Evolutionary conservation across 345 rosid species (phyloP).

Genomic region (Cardamine chenopodiifolia): DNA sequence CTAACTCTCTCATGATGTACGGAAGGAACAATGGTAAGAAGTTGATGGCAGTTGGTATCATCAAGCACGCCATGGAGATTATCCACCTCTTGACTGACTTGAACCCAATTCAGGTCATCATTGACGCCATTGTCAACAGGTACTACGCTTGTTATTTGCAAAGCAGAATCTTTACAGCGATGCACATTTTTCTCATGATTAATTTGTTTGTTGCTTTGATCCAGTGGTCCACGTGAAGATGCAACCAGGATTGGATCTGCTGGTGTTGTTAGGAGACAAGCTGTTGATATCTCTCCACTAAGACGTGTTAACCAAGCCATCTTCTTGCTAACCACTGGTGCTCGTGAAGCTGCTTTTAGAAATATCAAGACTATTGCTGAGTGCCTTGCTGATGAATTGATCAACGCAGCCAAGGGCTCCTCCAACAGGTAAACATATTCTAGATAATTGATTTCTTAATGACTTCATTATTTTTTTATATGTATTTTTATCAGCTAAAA

Average conservation of each 20-base stretch:
- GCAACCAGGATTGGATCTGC: conserved; percentile 87
- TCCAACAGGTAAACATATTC: conserved; percentile 61
- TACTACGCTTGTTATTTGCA: conserved; percentile 16
- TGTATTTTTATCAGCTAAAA: background rate
- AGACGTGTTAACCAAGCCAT: conserved; percentile 79
- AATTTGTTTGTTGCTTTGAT: conserved; percentile 19
- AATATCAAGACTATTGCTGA: conserved; percentile 85
- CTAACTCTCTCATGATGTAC: conserved; percentile 90
- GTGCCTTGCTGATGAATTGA: conserved; percentile 86
- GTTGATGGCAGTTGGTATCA: conserved; percentile 68
- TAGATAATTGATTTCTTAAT: background rate
- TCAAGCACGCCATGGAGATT: conserved; percentile 83
- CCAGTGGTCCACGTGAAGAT: conserved; percentile 85
- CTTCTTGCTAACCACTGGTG: conserved; percentile 76
- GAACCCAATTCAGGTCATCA: conserved; percentile 80
- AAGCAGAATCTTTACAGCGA: background rate
- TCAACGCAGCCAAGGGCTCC: conserved; percentile 88
- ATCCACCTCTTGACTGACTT: conserved; percentile 66
- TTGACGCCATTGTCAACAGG: conserved; percentile 83
- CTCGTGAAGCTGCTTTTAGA: conserved; percentile 82
- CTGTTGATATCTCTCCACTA: conserved; percentile 84
- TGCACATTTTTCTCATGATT: background rate
- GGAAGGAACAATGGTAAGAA: conserved; percentile 88
- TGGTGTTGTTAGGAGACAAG: conserved; percentile 90
- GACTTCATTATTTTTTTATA: background rate